Evolutionary conservation across 176 grass and related monocot species (phyloP).

Genomic region (Rhynchospora pubera): DNA sequence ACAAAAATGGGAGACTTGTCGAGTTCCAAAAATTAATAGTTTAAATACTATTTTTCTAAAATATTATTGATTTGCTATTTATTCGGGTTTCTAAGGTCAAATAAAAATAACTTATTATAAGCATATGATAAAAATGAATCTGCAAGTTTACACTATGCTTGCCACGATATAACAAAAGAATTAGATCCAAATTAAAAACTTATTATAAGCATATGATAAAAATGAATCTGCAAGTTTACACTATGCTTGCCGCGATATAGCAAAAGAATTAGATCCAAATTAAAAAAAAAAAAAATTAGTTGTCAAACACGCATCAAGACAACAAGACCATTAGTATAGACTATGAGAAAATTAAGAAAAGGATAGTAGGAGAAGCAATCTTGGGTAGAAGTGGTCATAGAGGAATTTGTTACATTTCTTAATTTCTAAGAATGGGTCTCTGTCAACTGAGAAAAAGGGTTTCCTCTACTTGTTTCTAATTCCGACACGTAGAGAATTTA

Average conservation of each 20-base stretch:
- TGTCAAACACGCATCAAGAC: not conserved
- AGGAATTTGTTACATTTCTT: not conserved
- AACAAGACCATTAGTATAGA: not conserved
- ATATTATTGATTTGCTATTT: not conserved
- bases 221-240: too few species aligned
- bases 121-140: not conserved
- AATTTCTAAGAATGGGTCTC: not conserved
- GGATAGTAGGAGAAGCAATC: slow-evolving; percentile 11
- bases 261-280: too few species aligned
- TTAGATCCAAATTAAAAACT: too few species aligned
- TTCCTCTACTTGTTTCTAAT: not conserved
- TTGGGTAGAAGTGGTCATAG: not conserved
- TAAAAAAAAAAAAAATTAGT: too few species aligned
- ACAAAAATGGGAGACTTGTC: too few species aligned
- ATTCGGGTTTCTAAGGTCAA: not conserved
- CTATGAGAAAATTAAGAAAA: not conserved
- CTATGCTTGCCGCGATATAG: too few species aligned
- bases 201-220: too few species aligned
- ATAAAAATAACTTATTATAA: not conserved
- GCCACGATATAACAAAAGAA: not conserved
- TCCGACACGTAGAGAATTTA: not conserved
- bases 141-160: not conserved
- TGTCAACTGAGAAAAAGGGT: not conserved
- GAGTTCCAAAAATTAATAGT: not conserved
- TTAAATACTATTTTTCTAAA: not conserved